Base-by-base conservation (phyloP, 495 filamentous ascomycete genomes). In the Talaromyces nanjingensis region DNA sequence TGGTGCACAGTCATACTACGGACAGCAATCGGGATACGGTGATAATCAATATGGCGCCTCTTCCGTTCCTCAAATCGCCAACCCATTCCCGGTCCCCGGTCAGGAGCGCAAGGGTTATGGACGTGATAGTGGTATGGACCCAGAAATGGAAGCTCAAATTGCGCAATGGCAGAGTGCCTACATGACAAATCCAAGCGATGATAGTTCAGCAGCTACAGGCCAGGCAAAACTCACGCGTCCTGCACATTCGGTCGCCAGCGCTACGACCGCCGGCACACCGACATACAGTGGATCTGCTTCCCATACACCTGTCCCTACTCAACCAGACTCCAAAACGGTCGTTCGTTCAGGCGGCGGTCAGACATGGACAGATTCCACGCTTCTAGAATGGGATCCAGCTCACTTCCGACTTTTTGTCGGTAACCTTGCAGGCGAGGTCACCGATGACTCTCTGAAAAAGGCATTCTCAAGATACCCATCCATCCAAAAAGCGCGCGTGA, bases 81-180 rank as follows among this genome's bases (percentile, higher is more conserved):
- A 97, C 71, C 92, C 92, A 0, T 97, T 96, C 71, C 87, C 89
- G 2, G 81, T 86, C 1, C 86, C 90, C 6, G 81, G 76, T 49
- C 76, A 79, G 60, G 74, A 75, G 39, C 72, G 76, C 34, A 65
- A 77, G 76, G 63, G 47, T n/a, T 81, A 80, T 18, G 78, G 76
- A 45, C 77, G 72, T 0, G 81, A 81, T 33, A 67, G 79, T n/a
- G 76, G 76, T 22, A 64, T 87, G 47, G 93, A 98, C 70, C 88
- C 92, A 6, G 92, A 97, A 68, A 89, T 91, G 72, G 91, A 94
- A 62, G 92, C 92, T 11, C 90, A 96, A 72, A 93, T 97, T 63
- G 93, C 93, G 54, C 92, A 97, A 74, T 98, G 96, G 91, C 92
- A 96, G 75, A 92, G 88, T 70, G 91, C 94, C 18, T 98, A 98